Evolutionary conservation across 257 asterid species (phyloP), one percentile per base, ranked within the genome.

Genomic region (Rehmannia glutinosa): DNA sequence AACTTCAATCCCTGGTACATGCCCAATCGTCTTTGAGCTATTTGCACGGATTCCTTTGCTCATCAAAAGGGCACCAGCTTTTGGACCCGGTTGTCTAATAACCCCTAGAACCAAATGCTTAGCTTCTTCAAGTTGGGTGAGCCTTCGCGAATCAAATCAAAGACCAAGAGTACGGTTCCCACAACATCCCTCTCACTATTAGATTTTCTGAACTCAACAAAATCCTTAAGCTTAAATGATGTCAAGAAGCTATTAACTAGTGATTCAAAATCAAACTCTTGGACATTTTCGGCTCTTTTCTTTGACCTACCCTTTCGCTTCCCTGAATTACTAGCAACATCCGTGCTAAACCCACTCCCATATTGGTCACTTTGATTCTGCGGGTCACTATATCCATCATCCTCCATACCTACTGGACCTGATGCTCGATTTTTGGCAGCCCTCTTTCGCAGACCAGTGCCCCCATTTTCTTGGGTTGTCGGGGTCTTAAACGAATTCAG

Each of bases 401-500:
- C 95, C 41, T 81, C 95, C 54, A 72, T 21, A 39, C 21, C 72
- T n/a, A 76, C 69, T 62, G 81, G 55, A 42, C 64, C 76, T 0
- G 74, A 5, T 11, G 62, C 69, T 19, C 69, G 80, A 24, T 62
- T 60, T 77, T 56, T 77, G 30, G 64, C 41, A 11, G 57, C 51
- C 81, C 73, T 84, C 77, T 51, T 82, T 2, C 76, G 36, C 69
- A 74, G 77, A 60, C 84, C 65, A 0, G 75, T 66, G 39, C 71
- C 57, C 68, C 95, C 96, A 71, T 89, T 87, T 5, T 76, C 74
- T 54, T 43, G 69, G 7, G 84, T 68, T 15, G 56, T 68, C 2
- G 95, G 94, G 35, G 96, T 89, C 79, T 87, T 81, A 63, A 85
- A 84, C 0, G 98, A 80, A 68, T 85, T 90, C 72, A 87, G 51